A percentile compares a stretch with the other conserved stretches of the same genome.
Conservation (phyloP, 208 protist species). For the Trypanosoma cruzi region DNA sequence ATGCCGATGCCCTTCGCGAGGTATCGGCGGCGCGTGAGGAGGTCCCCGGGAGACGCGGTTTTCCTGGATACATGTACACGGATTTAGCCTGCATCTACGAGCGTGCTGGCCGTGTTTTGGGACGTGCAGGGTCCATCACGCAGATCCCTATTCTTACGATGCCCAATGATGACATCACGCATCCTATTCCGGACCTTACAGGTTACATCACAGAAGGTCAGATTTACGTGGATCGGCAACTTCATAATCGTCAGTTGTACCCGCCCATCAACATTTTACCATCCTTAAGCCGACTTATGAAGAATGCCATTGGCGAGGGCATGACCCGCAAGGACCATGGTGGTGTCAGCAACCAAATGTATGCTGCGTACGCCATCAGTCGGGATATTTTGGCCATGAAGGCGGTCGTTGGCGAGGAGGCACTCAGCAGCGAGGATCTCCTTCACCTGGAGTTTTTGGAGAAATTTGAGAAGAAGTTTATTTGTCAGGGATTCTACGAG, state of each 20-base stretch:
- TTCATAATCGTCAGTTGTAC: slow-evolving; percentile 99
- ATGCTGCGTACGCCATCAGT: slow-evolving; percentile 99
- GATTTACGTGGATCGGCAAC: slow-evolving; percentile 99
- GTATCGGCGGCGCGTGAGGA: slow-evolving; percentile 99
- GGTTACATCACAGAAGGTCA: slow-evolving; percentile 99
- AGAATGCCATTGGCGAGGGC: slow-evolving; percentile 99
- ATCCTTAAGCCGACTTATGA: slow-evolving; percentile 99
- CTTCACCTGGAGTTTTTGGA: slow-evolving; percentile 99
- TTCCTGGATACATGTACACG: slow-evolving; percentile 99
- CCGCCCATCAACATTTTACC: slow-evolving; percentile 99
- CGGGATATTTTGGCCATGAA: slow-evolving; percentile 99
- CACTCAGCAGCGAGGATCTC: slow-evolving; percentile 98
- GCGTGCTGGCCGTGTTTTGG: slow-evolving; percentile 99
- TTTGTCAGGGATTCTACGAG: slow-evolving; percentile 98
- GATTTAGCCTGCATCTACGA: slow-evolving; percentile 99
- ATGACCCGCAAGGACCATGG: slow-evolving; percentile 99
- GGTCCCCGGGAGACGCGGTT: slow-evolving; percentile 99
- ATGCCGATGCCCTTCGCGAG: slow-evolving; percentile 99
- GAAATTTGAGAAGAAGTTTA: slow-evolving; percentile 99
- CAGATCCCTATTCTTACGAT: slow-evolving; percentile 99
- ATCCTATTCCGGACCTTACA: slow-evolving; percentile 99
- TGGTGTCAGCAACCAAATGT: slow-evolving; percentile 99
- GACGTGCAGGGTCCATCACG: slow-evolving; percentile 99
- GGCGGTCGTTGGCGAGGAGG: slow-evolving; percentile 99
- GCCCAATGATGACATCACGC: slow-evolving; percentile 99